Percentiles rank a stretch among this genome's conserved stretches.
Evolutionary conservation across 768 basidiomycete genomes (phyloP).

Genomic region (Lentinus brumalis): DNA sequence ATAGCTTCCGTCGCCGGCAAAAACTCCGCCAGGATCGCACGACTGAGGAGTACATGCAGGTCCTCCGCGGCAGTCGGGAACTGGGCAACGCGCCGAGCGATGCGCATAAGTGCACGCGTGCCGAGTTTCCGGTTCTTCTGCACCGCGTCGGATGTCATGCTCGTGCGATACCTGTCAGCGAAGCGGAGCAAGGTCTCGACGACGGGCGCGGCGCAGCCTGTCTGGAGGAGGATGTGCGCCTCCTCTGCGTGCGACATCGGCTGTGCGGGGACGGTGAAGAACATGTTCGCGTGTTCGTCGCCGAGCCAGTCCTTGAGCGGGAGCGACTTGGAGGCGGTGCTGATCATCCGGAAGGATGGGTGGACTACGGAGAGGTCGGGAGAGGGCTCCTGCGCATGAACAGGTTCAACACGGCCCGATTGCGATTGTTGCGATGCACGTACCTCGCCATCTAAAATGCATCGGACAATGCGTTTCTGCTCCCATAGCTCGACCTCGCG

Average conservation of each 20-base stretch:
- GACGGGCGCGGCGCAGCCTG: conserved; percentile 45
- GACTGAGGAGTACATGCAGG: conserved; percentile 48
- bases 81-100: conserved; percentile 50
- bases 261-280: conserved; percentile 60
- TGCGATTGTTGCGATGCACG: background rate
- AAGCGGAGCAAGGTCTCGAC: conserved; percentile 50
- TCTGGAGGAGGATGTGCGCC: conserved; percentile 45
- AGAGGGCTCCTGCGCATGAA: conserved; percentile 16
- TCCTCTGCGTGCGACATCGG: conserved; percentile 62
- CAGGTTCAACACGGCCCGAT: background rate
- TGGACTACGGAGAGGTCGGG: conserved; percentile 53
- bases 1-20: conserved; percentile 59
- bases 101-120: conserved; percentile 58
- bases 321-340: conserved; percentile 62
- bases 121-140: conserved; percentile 67
- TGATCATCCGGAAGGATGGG: conserved; percentile 61
- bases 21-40: conserved; percentile 60
- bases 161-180: conserved; percentile 58
- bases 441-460: conserved; percentile 49
- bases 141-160: conserved; percentile 55
- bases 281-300: conserved; percentile 71
- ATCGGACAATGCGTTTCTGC: conserved; percentile 56
- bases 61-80: conserved; percentile 46
- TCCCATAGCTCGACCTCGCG: conserved; percentile 69
- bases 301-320: conserved; percentile 71